These are phyloP conservation scores for Hanseniaspora nectarophila DNA, from an alignment of 805 yeast species.

Conservation along the genomic window DNA sequence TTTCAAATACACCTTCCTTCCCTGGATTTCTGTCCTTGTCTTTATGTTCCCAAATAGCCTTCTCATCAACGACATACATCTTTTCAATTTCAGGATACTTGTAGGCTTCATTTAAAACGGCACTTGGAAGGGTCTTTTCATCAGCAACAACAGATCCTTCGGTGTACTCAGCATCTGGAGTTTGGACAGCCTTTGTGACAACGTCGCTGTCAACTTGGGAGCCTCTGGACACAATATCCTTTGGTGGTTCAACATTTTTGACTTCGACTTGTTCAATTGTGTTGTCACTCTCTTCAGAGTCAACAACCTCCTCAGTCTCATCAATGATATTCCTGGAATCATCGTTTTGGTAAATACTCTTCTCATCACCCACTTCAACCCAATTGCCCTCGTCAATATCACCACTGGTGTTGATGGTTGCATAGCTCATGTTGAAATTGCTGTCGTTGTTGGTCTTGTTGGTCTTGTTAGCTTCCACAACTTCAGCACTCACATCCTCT, in stretches of 20 bases:
- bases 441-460: neutral
- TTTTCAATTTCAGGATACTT: slow-evolving; percentile 20
- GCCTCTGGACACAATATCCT: neutral
- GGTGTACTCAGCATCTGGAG: slow-evolving; percentile 16
- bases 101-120: slow-evolving; percentile 23
- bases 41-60: slow-evolving; percentile 15
- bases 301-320: neutral
- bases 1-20: neutral
- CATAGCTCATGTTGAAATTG: slow-evolving; percentile 1
- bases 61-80: slow-evolving; percentile 20
- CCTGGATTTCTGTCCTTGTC: slow-evolving; percentile 5
- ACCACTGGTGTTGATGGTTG: slow-evolving; percentile 19
- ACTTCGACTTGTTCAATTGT: too few relatives aligned
- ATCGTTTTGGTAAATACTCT: slow-evolving; percentile 15
- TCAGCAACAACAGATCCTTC: slow-evolving; percentile 25
- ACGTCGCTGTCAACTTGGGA: neutral
- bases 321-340: neutral
- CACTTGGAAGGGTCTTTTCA: slow-evolving; percentile 22
- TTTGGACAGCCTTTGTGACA: slow-evolving; percentile 16
- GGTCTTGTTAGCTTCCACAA: neutral
- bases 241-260: too few relatives aligned
- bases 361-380: slow-evolving; percentile 12
- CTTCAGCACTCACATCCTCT: neutral
- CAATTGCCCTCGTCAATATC: slow-evolving; percentile 18
- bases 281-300: slow-evolving; percentile 14